A percentile compares a stretch with the other conserved stretches of the same genome.
Conservation (phyloP, 192 early-diverging fungal species). For the Radiomyces spectabilis region DNA sequence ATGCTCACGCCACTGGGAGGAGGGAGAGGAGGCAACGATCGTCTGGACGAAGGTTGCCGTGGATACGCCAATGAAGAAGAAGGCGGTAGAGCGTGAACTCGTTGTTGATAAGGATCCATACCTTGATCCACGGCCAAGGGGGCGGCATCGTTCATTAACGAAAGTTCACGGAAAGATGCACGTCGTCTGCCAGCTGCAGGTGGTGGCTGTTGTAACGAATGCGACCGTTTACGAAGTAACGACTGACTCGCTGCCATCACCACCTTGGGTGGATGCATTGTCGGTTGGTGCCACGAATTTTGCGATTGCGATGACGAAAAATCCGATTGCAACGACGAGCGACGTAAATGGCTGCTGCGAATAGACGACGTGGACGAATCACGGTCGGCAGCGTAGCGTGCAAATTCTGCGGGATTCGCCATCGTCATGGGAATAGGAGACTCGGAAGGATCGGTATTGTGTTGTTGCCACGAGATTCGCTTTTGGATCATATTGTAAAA, state of each 20-base stretch:
- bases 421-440: constrained; percentile 19
- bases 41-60: background rate
- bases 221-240: constrained; percentile 14
- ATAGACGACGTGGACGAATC: constrained; percentile 30
- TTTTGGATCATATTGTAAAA: constrained; percentile 30
- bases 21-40: background rate
- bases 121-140: constrained; percentile 4
- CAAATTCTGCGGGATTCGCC: constrained; percentile 21
- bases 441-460: constrained; percentile 1
- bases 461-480: constrained; percentile 21
- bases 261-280: background rate
- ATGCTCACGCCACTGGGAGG: no score
- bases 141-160: constrained; percentile 7
- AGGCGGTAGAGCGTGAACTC: background rate
- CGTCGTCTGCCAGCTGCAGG: constrained; percentile 7
- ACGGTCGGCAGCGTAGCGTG: constrained; percentile 17
- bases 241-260: background rate
- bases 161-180: constrained; percentile 24
- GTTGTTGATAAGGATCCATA: constrained; percentile 3
- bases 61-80: background rate
- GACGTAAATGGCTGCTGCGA: constrained; percentile 19
- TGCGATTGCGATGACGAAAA: constrained; percentile 5
- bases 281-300: constrained; percentile 3
- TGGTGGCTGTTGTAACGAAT: constrained; percentile 16
- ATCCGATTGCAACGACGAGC: constrained; percentile 24